Percentiles rank a stretch among this genome's conserved stretches.
Evolutionary conservation across 2,329 filamentous ascomycete genomes (phyloP).

Genomic region (Fusarium gaditjirri): DNA sequence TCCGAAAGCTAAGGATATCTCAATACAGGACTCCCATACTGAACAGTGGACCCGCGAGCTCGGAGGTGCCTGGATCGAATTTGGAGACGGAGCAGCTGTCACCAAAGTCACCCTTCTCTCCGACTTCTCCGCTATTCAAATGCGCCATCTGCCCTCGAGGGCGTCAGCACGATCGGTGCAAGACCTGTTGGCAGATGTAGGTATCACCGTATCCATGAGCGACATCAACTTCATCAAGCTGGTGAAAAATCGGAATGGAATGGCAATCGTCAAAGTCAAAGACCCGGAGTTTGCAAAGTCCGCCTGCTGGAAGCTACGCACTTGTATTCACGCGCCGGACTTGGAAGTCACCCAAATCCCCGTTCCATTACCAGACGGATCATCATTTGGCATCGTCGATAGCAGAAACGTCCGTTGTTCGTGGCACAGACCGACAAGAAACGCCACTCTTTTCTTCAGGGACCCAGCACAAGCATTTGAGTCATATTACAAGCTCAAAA

Average conservation of each 20-base stretch:
- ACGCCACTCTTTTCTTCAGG: conserved; percentile 47
- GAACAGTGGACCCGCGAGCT: conserved; percentile 19
- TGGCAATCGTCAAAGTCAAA: conserved; percentile 12
- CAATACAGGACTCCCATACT: background rate
- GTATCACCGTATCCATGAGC: background rate
- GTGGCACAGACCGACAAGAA: conserved; percentile 49
- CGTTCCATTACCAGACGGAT: conserved; percentile 37
- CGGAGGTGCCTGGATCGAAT: conserved; percentile 46
- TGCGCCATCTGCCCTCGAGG: conserved; percentile 43
- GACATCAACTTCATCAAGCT: background rate
- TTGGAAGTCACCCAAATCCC: background rate
- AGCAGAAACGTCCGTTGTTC: conserved; percentile 50
- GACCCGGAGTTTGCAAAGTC: conserved; percentile 16
- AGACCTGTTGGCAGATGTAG: conserved; percentile 26
- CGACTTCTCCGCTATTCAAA: conserved; percentile 52
- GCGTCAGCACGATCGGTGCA: conserved; percentile 34
- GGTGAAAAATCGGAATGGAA: background rate
- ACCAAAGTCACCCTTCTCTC: conserved; percentile 46
- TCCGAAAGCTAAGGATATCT: background rate
- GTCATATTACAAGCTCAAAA: conserved; percentile 33
- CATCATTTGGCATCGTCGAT: conserved; percentile 47
- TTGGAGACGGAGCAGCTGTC: conserved; percentile 48
- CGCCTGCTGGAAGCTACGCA: background rate
- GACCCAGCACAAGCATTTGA: conserved; percentile 25
- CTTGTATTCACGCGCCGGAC: background rate